A percentile compares a stretch with the other conserved stretches of the same genome.
Evolutionary conservation across 495 filamentous ascomycete genomes (phyloP).

Genomic region (Astrothelium subdiscretum): DNA sequence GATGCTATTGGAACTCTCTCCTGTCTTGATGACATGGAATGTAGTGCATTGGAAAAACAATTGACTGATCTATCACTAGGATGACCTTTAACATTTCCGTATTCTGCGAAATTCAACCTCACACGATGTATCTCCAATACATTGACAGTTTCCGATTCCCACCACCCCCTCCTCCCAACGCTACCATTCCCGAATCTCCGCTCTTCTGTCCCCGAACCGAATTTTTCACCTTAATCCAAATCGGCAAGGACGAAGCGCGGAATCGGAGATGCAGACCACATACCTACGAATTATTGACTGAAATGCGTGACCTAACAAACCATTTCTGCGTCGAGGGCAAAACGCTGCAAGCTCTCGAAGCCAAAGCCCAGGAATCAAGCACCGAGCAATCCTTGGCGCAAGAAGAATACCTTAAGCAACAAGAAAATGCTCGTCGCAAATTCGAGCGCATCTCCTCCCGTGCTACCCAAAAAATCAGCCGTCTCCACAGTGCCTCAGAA

Average conservation of each 20-base stretch:
- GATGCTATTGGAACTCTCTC: too few species aligned
- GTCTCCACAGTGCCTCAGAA: neutral
- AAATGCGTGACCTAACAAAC: neutral
- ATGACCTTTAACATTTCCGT: constrained; percentile 16
- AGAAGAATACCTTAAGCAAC: neutral
- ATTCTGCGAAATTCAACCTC: constrained; percentile 16
- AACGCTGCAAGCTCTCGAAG: neutral
- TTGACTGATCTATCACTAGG: constrained; percentile 15
- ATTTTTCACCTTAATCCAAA: constrained; percentile 5
- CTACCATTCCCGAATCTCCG: constrained; percentile 20
- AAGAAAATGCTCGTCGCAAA: neutral
- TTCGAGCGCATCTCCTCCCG: neutral
- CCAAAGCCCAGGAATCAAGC: neutral
- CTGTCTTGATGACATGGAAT: too few species aligned
- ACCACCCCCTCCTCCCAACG: constrained; percentile 5
- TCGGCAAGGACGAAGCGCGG: neutral
- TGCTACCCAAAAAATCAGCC: neutral
- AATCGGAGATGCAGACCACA: neutral
- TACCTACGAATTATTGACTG: neutral
- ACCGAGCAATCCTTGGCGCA: neutral
- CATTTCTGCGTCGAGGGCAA: neutral
- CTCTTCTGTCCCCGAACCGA: constrained; percentile 17
- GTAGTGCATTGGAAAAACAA: too few species aligned
- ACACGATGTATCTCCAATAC: constrained; percentile 15
- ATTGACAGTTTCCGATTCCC: constrained; percentile 3